Base-by-base conservation (phyloP, 192 early-diverging fungal genomes). In the Coemansia sp. region DNA sequence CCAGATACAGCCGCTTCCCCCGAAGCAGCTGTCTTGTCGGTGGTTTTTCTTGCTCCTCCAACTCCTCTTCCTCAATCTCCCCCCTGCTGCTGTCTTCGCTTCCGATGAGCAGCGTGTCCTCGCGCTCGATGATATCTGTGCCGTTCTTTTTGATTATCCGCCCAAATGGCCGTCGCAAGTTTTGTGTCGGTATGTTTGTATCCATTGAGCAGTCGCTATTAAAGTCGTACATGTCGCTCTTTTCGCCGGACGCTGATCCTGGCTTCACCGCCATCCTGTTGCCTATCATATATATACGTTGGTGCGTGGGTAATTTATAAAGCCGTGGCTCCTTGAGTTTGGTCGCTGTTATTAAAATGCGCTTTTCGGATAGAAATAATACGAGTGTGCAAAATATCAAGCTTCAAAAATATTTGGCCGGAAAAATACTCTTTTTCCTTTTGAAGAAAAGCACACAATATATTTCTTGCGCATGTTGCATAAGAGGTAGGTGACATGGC, bases 1-100 rank as follows among this genome's bases (percentile, higher is more conserved):
- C 80, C 52, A 83, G 54, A n/a, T 77, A 83, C 48, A 83, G 69
- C 41, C 63, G 64, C 40, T 42, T 48, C 0, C 75, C 75, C 1
- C 15, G 48, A 7, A 72, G 64, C 59, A 61, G 56, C 7, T 61
- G 32, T 32, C 32, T 32, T 32, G 32, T 2, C 2, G 32, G 32
- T 32, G 32, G 32, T 1, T 32, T 32, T 32, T 32, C 32, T 32
- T 32, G 32, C 32, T 32, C 32, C 32, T 32, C 32, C 32, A 32
- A 32, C 32, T 4, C 32, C 32, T 32, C 32, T 32, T 32, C 59
- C 37, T 37, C 37, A 13, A 21, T 45, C 39, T 64, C 69, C 0
- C 56, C 54, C 21, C 44, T 32, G 56, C 11, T 48, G 47, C 7
- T 58, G 13, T 41, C 56, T 0, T 8, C n/a, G 56, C 38, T 38